Base-by-base conservation (phyloP, 495 filamentous ascomycete species). In the Penicillium paxilli region DNA sequence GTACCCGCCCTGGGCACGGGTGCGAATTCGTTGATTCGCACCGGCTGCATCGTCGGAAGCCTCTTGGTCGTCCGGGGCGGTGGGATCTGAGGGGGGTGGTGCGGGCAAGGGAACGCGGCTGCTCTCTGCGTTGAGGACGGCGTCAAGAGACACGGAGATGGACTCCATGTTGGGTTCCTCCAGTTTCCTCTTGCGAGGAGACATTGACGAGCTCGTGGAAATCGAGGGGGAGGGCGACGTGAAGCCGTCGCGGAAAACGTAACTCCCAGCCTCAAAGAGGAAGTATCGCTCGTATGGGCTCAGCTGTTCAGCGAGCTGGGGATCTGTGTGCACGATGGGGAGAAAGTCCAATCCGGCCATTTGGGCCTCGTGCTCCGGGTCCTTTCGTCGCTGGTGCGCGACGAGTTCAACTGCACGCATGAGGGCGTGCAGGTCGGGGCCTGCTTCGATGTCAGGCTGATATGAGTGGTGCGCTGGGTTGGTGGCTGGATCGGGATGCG, bases 381-480 rank as follows among this genome's bases (percentile, higher is more conserved):
- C 64, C 22, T 66, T 62, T 28, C 71, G 68, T 30, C 87, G 64
- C 62, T 87, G 89, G 54, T 84, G 83, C 2, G 91, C 89, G 51
- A 98, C 84, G 72, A 97, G 87, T 52, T 85, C 91, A 53, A 94
- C 88, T n/a, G 85, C 91, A 46, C 95, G 80, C 80, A 97, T 85
- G 11, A 89, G 80, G 6, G 90, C 83, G 64, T 98, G 94, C 14
- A 86, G 82, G 76, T 92, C 87, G 1, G 85, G 81, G 51, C 94
- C 91, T 37, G 89, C 90, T 26, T 69, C 73, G 9, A 60, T 20
- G 40, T 76, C 70, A 0, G 68, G 40, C 12, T 71, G 50, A 40
- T 73, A 78, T 8, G 38, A 57, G 6, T 56, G 19, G 38, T 54
- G 57, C 3, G 55, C 66, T 1, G 72, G 69, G 46, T 73, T 72